phyloP scores from a whole-genome alignment of 1,284 basidiomycete genomes.

The Irpex sp. region DNA sequence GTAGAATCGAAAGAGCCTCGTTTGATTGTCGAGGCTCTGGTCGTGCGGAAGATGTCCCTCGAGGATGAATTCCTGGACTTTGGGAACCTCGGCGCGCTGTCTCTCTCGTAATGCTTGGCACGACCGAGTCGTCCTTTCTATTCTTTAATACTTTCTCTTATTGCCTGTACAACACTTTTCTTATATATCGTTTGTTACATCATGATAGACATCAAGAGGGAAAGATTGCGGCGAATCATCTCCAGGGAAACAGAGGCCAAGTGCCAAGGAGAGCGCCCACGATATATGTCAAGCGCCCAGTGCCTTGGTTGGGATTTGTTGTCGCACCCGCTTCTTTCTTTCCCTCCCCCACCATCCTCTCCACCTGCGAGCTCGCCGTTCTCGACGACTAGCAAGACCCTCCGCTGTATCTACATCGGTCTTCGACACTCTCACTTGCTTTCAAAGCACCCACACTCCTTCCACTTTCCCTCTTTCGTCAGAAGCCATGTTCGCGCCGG shows the following conservation, averaged over 20 bases:
- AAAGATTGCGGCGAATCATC: background rate
- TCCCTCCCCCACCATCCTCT: background rate
- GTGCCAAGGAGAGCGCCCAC: background rate
- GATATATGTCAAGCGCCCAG: background rate
- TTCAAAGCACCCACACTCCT: slow-evolving; percentile 23
- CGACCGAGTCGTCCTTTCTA: background rate
- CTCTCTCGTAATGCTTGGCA: slow-evolving; percentile 24
- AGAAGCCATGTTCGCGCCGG: slow-evolving; percentile 42
- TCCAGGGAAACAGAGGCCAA: background rate
- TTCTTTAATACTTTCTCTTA: background rate
- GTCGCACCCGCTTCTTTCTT: background rate
- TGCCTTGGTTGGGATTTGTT: background rate
- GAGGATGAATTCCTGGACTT: slow-evolving; percentile 76
- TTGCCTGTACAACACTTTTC: background rate
- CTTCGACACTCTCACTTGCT: background rate
- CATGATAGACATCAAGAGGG: background rate
- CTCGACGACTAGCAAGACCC: background rate
- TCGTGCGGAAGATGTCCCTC: slow-evolving; percentile 68
- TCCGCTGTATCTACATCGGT: background rate
- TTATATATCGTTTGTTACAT: background rate
- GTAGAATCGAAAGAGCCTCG: slow-evolving; percentile 33
- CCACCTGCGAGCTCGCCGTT: background rate
- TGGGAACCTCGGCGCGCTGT: slow-evolving; percentile 44
- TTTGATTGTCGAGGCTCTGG: slow-evolving; percentile 75
- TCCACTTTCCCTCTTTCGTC: slow-evolving; percentile 9